These are phyloP conservation scores for Teratosphaeria pseudoeucalypti DNA, from an alignment of 2,329 filamentous ascomycete species.

Conservation along the genomic window DNA sequence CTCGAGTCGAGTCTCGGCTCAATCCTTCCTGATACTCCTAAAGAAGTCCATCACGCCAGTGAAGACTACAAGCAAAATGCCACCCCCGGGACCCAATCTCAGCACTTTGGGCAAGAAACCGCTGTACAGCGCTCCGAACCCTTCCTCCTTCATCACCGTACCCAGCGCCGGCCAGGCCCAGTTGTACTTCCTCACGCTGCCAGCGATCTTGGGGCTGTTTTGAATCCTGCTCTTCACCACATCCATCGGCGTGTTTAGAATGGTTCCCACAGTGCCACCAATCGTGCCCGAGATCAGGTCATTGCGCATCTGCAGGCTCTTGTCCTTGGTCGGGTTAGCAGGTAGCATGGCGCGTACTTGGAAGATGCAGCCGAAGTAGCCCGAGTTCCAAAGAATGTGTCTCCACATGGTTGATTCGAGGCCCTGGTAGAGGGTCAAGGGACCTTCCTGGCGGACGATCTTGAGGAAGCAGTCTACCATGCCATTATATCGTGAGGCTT, in stretches of 20 bases:
- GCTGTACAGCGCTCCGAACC: slow-evolving; percentile 87
- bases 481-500: slow-evolving; percentile 76
- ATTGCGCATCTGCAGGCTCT: slow-evolving; percentile 71
- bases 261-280: slow-evolving; percentile 82
- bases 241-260: slow-evolving; percentile 91
- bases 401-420: slow-evolving; percentile 96
- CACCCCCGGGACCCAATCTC: slow-evolving; percentile 59
- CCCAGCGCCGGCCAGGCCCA: slow-evolving; percentile 87
- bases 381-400: slow-evolving; percentile 86
- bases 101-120: slow-evolving; percentile 95
- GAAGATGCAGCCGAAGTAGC: slow-evolving; percentile 98
- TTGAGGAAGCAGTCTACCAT: slow-evolving; percentile 71
- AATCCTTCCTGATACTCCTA: slow-evolving; percentile 49
- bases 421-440: slow-evolving; percentile 87
- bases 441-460: slow-evolving; percentile 74
- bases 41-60: slow-evolving; percentile 91
- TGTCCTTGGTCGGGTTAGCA: slow-evolving; percentile 55
- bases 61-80: slow-evolving; percentile 73
- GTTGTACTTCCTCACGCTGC: slow-evolving; percentile 86
- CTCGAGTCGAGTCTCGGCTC: not conserved
- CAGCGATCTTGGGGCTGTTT: slow-evolving; percentile 77
- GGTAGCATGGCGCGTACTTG: slow-evolving; percentile 83
- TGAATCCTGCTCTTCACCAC: slow-evolving; percentile 98
- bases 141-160: slow-evolving; percentile 87
- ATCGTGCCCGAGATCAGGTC: slow-evolving; percentile 78